Evolutionary conservation across 2,329 filamentous ascomycete species (phyloP).

Genomic region (Fulvia fulva): DNA sequence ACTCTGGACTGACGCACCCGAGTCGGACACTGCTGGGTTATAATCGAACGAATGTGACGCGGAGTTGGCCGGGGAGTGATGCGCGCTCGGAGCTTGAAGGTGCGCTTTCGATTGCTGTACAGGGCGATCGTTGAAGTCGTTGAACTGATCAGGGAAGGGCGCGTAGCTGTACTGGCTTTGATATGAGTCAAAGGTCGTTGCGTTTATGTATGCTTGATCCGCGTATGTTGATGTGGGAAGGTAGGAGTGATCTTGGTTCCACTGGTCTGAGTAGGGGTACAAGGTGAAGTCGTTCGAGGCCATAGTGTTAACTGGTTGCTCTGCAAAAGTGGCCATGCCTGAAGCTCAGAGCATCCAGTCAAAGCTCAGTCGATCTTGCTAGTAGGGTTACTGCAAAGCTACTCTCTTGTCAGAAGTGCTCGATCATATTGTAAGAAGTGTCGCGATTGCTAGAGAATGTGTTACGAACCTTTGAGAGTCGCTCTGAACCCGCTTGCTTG

Average conservation of each 20-base stretch:
- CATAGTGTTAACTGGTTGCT: constrained; percentile 28
- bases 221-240: constrained; percentile 24
- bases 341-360: not conserved
- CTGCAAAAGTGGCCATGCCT: constrained; percentile 31
- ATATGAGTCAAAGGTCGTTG: constrained; percentile 38
- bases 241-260: constrained; percentile 29
- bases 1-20: constrained; percentile 46
- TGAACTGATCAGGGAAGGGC: constrained; percentile 35
- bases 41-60: constrained; percentile 44
- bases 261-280: constrained; percentile 30
- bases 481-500: constrained; percentile 2
- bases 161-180: constrained; percentile 32
- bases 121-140: constrained; percentile 36
- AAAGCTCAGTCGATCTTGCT: not conserved
- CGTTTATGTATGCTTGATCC: constrained; percentile 26
- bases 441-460: not conserved
- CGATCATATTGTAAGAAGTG: not conserved
- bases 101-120: constrained; percentile 36
- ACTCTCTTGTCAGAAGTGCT: not conserved
- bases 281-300: constrained; percentile 32
- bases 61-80: constrained; percentile 43
- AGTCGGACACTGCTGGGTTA: constrained; percentile 48
- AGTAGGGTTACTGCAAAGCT: not conserved
- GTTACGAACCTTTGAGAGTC: not conserved
- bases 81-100: constrained; percentile 36